Evolutionary conservation across 1,139 yeast species (phyloP).

Genomic region (Hyphopichia fennica): DNA sequence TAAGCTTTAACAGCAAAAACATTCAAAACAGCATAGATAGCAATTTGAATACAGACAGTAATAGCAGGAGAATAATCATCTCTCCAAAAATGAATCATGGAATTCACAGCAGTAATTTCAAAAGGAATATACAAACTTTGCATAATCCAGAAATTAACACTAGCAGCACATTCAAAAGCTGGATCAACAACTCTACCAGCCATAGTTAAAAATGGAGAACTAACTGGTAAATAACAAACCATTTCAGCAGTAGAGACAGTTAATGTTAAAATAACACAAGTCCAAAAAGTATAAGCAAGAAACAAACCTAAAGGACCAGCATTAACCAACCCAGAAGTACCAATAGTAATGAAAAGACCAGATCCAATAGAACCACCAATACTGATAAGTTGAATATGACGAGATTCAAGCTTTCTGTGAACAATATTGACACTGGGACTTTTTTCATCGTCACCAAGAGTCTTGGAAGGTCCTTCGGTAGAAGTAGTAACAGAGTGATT

Average conservation of each 20-base stretch:
- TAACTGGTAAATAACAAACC: slow-evolving; percentile 76
- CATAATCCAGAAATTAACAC: slow-evolving; percentile 78
- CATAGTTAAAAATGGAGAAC: slow-evolving; percentile 60
- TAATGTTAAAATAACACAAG: slow-evolving; percentile 54
- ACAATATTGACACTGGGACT: neutral
- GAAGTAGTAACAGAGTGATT: neutral
- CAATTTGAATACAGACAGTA: slow-evolving; percentile 62
- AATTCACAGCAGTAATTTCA: slow-evolving; percentile 78
- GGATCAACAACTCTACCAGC: slow-evolving; percentile 61
- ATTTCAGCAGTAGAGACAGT: slow-evolving; percentile 79
- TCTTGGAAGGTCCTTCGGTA: neutral
- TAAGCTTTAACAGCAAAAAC: slow-evolving; percentile 70
- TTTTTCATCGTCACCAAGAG: neutral
- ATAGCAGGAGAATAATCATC: slow-evolving; percentile 70
- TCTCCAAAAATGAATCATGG: slow-evolving; percentile 78
- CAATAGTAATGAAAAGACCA: slow-evolving; percentile 49
- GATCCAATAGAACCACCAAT: slow-evolving; percentile 55
- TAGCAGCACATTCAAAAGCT: slow-evolving; percentile 74
- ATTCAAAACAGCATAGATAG: slow-evolving; percentile 61
- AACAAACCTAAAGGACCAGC: slow-evolving; percentile 53
- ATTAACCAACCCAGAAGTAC: slow-evolving; percentile 36
- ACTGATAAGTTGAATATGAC: slow-evolving; percentile 51
- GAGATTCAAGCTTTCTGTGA: slow-evolving; percentile 34
- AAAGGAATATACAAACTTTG: slow-evolving; percentile 78
- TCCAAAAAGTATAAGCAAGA: slow-evolving; percentile 43